Base-by-base conservation (phyloP, 768 basidiomycete genomes). In the Naganishia vishniacii region DNA sequence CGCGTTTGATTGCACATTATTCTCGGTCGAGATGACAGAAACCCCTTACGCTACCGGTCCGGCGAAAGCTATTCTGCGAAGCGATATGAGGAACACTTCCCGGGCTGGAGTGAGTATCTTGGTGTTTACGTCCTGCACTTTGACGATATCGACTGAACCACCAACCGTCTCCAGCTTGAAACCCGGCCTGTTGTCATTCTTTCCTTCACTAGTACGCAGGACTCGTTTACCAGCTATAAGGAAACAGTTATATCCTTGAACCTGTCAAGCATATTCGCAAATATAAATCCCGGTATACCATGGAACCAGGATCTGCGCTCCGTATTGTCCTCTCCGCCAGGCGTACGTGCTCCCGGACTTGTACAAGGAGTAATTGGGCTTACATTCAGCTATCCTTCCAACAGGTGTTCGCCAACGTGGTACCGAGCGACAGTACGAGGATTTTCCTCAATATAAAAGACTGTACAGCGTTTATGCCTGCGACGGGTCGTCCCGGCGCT, bases 391-490 rank as follows among this genome's bases (percentile, higher is more conserved):
- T n/a, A n/a, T 20, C 8, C 15, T 31, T 20, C 47, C 8, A 25
- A 3, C 65, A 85, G 91, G 87, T 88, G 0, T 99, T 99, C 72
- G 93, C 93, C 75, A 83, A 90, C 25, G 91, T 95, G 13, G 84
- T 91, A 16, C 95, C 95, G 1, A 91, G 82, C 61, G 95, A 98
- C 73, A 79, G 87, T 45, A 97, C 91, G 6, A 80, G 81, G 12
- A 77, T 97, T 26, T 79, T 81, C n/a, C 65, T 93, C 34, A 83
- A 81, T 67, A 70, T 91, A 23, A 64, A 79, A 18, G 87, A 92
- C 69, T 83, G 85, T 11, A 88, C 89, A 0, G 69, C 89, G 12
- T 84, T 85, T 53, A 65, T 83, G 1, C 79, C 83, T 23, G 82
- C 82, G 83, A 0, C 73, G 0, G 60, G 48, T 15, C n/a, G n/a